Base-by-base conservation (phyloP, 805 yeast species). In the Kluyveromyces dobzhanskii region DNA sequence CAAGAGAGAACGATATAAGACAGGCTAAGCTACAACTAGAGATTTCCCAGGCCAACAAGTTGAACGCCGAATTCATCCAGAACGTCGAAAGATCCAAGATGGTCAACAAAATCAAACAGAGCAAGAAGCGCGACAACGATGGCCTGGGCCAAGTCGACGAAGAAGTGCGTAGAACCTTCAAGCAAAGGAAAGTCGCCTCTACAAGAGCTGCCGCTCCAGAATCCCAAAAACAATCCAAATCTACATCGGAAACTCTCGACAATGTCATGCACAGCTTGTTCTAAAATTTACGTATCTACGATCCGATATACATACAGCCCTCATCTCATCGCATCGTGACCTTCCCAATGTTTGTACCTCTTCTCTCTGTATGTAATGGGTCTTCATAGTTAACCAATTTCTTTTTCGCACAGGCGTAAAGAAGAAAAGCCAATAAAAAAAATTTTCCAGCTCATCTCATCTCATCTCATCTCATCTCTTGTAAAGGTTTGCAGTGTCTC, bases 11-110 rank as follows among this genome's bases (percentile, higher is more conserved):
- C 46, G 96, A 88, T 59, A 71, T 80, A 31, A 78, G 95, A 60
- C 94, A 87, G 53, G 77, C 90, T 38, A 87, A 85, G 63, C 67
- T 90, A 54, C 80, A 87, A 45, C 75, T 94, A 44, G 97, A 92
- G 60, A 75, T 92, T 27, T 74, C 94, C 1, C 95, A 86, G 59
- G 95, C 94, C 30, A 82, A 79, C 40, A 82, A 85, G 50, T 71
- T 90, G 59, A 88, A 88, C 66, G 85, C 86, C 62, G 75, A 80
- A 13, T 92, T 80, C 56, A 75, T 88, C 43, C 73, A 73, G 47
- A 87, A 86, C 54, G 88, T 90, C 32, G 97, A 90, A 56, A 77
- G 76, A 48, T 80, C 92, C 44, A 86, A 85, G 67, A 80, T 80
- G 80, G 70, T 86, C 37, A 71, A 73, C 32, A 78, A 77, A 41